Base-by-base conservation (phyloP, 148 eudicot genomes). In the Simmondsia chinensis region DNA sequence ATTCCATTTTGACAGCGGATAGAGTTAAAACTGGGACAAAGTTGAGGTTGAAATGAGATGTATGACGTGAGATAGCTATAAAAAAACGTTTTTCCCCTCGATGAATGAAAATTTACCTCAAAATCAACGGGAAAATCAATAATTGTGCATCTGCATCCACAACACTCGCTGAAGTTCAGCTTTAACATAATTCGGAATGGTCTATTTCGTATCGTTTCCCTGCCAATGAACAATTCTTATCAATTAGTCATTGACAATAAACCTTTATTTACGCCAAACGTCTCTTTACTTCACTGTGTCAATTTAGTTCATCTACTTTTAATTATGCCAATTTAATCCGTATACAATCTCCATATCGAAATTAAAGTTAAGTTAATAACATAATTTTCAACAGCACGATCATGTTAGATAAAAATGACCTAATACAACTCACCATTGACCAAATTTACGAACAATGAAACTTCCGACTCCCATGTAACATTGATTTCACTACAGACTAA, bases 141-240 rank as follows among this genome's bases (percentile, higher is more conserved):
- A 37, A 34, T 70, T 37, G 68, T 43, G 34, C 28, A 54, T 18
- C 20, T 61, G 42, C 75, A 69, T 17, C 63, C 76, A 48, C 70
- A 74, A 14, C 80, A 72, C 33, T 74, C 73, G 54, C 57, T 51
- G 30, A 65, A 62, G 54, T 66, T 61, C 59, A 74, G 43, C 70
- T 66, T 62, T 57, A 70, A 29, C 39, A 55, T 29, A 17, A 70
- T 53, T 29, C 61, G 44, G 38, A 74, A 32, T 14, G 80, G 67
- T 25, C 61, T 57, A 35, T 60, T 33, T 46, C 53, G 63, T 28
- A 70, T 52, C 18, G 46, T 58, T 69, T 74, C 75, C 69, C 79
- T 69, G 61, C 50, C 26, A 50, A 40, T 11, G 29, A 20, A 21
- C 30, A 13, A 48, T 2, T 4, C 4, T 30, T 26, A 26, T 10